Base-by-base conservation (phyloP, 768 basidiomycete genomes). In the Inosperma sp. region DNA sequence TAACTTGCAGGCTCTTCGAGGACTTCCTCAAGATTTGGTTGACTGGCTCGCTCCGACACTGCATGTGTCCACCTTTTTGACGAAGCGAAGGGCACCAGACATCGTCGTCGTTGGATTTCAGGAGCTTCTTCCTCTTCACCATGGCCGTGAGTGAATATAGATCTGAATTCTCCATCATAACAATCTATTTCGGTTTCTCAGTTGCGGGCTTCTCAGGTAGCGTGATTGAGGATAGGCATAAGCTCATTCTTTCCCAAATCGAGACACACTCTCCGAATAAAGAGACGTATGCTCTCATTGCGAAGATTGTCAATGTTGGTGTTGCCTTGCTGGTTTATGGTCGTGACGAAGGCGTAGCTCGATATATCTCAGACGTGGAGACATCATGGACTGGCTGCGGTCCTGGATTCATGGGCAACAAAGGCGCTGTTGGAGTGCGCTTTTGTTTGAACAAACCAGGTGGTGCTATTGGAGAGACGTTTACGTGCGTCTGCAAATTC, bases 61-160 rank as follows among this genome's bases (percentile, higher is more conserved):
- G 7, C 82, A 83, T 50, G 86, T 88, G 7, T 86, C 88, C 30
- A 73, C 73, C 47, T 83, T 89, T 68, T 80, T 90, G 26, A 75
- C 84, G 27, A 77, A 74, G 61, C 67, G 69, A 48, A 72, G 81
- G 51, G 81, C 88, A 5, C 91, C 93, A 33, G 92, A 93, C 64
- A 80, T 94, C 26, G 79, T 95, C 34, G 93, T 85, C 5, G 86
- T 97, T 46, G 92, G 91, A 2, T 93, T 96, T 57, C 95, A 98
- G 65, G 95, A 98, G 65, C 75, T 96, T 21, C 74, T 95, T 10
- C 93, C 93, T 5, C 75, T 98, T 3, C 89, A 94, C 63, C 82
- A 93, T 33, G 86, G 88, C 54, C 76, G 88, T 92, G 68, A 59
- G 87, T 36, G 7, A 13, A 23, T 47, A n/a, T 36, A 42, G 34